Conservation (phyloP, 2,329 filamentous ascomycete species). For the Cladosporium phlei region DNA sequence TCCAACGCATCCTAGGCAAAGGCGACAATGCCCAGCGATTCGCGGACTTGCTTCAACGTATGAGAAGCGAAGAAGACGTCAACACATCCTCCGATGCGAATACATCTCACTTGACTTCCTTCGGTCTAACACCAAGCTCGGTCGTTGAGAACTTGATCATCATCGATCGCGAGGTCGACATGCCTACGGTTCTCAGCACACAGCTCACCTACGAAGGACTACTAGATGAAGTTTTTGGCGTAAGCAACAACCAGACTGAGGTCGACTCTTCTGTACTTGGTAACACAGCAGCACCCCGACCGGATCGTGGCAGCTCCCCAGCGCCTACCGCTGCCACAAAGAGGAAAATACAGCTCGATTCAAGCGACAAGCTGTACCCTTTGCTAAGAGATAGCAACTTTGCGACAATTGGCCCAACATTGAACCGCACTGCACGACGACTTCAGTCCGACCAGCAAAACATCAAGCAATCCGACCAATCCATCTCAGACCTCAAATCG, state of each 20-base stretch:
- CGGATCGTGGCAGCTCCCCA: slow-evolving; percentile 28
- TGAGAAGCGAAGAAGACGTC: slow-evolving; percentile 84
- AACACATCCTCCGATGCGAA: slow-evolving; percentile 34
- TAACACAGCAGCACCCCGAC: slow-evolving; percentile 54
- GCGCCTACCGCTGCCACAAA: slow-evolving; percentile 59
- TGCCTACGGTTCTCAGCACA: slow-evolving; percentile 84
- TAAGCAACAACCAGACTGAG: slow-evolving; percentile 87
- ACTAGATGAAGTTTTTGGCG: slow-evolving; percentile 88
- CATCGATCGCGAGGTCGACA: slow-evolving; percentile 91
- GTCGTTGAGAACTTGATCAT: slow-evolving; percentile 87
- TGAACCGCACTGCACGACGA: slow-evolving; percentile 86
- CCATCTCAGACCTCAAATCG: slow-evolving; percentile 83
- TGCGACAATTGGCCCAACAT: slow-evolving; percentile 79
- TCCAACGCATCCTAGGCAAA: slow-evolving; percentile 91
- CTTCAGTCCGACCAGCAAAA: slow-evolving; percentile 83
- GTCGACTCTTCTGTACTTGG: slow-evolving; percentile 88
- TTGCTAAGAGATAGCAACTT: slow-evolving; percentile 91
- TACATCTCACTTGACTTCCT: slow-evolving; percentile 46
- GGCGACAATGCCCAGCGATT: slow-evolving; percentile 89
- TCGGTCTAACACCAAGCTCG: slow-evolving; percentile 76
- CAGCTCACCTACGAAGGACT: slow-evolving; percentile 96
- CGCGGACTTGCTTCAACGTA: slow-evolving; percentile 78
- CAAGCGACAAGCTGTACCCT: slow-evolving; percentile 80
- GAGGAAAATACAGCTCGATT: slow-evolving; percentile 82
- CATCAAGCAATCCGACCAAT: slow-evolving; percentile 73